These are phyloP conservation scores for Sphaerulina populicola DNA, from an alignment of 2,329 filamentous ascomycete genomes.

Conservation along the genomic window DNA sequence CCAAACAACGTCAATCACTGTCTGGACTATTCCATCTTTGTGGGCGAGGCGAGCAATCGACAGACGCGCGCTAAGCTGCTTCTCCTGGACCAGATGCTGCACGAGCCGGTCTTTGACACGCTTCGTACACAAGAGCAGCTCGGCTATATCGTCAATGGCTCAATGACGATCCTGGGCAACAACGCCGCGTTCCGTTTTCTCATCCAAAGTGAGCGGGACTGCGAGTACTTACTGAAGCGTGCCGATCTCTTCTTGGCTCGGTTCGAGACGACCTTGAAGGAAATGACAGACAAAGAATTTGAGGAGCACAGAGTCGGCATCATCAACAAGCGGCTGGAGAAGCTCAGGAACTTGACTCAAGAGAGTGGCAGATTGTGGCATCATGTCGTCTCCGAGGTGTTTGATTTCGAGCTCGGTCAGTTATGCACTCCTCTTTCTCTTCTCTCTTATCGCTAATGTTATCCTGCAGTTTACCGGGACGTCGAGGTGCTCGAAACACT, in stretches of 20 bases:
- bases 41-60: conserved; percentile 50
- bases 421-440: conserved; percentile 14
- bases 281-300: conserved; percentile 77
- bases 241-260: conserved; percentile 74
- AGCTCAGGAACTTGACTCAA: conserved; percentile 81
- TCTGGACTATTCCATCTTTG: conserved; percentile 42
- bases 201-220: conserved; percentile 83
- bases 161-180: conserved; percentile 63
- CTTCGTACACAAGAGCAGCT: conserved; percentile 94
- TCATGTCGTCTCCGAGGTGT: conserved; percentile 76
- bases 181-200: conserved; percentile 74
- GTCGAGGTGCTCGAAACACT: conserved; percentile 64
- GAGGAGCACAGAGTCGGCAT: conserved; percentile 85
- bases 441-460: background rate
- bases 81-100: conserved; percentile 78
- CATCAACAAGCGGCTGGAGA: conserved; percentile 78
- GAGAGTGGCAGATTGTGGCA: conserved; percentile 77
- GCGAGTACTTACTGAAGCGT: conserved; percentile 73
- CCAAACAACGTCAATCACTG: conserved; percentile 67
- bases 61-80: conserved; percentile 64
- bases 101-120: conserved; percentile 91
- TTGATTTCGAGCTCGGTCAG: conserved; percentile 80
- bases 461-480: conserved; percentile 58
- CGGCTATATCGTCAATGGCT: conserved; percentile 90
- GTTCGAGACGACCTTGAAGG: conserved; percentile 57